phyloP scores from a whole-genome alignment of 768 basidiomycete genomes.

The Macrolepiota albuminosa region DNA sequence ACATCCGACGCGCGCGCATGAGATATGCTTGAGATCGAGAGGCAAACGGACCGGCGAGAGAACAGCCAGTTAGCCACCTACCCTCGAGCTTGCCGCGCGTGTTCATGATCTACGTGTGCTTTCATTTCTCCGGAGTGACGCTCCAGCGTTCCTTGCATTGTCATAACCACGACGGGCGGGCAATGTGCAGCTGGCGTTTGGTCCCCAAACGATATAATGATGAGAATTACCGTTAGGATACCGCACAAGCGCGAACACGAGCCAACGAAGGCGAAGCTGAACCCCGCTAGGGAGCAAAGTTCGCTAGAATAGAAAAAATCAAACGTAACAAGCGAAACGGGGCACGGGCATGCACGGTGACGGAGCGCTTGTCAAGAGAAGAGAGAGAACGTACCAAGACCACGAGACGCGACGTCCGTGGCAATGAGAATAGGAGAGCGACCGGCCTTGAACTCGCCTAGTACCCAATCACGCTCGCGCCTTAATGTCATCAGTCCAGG shows the following conservation, averaged over 20 bases:
- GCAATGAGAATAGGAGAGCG: constrained; percentile 97
- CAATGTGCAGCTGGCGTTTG: constrained; percentile 11
- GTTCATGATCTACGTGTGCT: constrained; percentile 27
- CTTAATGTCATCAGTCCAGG: constrained; percentile 36
- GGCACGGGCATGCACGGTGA: constrained; percentile 22
- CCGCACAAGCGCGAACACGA: constrained; percentile 17
- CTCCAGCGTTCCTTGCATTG: constrained; percentile 17
- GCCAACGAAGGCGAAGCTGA: constrained; percentile 16
- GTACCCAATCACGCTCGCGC: constrained; percentile 98
- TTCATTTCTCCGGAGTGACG: constrained; percentile 36
- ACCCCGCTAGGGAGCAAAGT: constrained; percentile 13
- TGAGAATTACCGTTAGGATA: constrained; percentile 20
- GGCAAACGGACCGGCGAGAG: constrained; percentile 17
- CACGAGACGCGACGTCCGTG: constrained; percentile 99
- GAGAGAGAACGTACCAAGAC: constrained; percentile 85
- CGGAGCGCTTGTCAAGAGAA: constrained; percentile 49
- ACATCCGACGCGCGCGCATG: constrained; percentile 37
- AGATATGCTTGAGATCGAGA: constrained; percentile 29
- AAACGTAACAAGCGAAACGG: constrained; percentile 14
- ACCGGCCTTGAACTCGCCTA: constrained; percentile 97
- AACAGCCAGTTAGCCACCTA: constrained; percentile 19
- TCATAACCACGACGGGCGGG: constrained; percentile 9
- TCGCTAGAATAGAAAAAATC: constrained; percentile 13
- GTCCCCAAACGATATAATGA: constrained; percentile 16
- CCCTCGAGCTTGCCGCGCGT: constrained; percentile 31